These are phyloP conservation scores for Hansenula lynferdii DNA, from an alignment of 1,139 yeast genomes.

Conservation along the genomic window DNA sequence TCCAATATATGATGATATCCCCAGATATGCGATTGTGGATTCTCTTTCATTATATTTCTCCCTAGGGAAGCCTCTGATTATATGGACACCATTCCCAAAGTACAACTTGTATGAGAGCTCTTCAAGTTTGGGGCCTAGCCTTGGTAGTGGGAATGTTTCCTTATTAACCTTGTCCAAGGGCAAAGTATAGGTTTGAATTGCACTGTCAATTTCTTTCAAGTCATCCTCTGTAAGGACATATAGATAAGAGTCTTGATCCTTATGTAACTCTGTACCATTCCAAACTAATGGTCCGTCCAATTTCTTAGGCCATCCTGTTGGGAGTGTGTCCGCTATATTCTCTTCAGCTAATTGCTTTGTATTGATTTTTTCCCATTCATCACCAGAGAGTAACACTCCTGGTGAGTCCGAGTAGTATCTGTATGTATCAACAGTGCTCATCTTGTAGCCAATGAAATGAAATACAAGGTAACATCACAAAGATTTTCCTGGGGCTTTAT, in stretches of 20 bases:
- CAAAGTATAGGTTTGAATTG: neutral
- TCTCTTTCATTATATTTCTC: constrained; percentile 2
- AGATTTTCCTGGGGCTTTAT: no score
- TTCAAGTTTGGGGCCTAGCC: neutral
- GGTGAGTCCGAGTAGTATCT: constrained; percentile 6
- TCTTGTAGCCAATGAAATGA: neutral
- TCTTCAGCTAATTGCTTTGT: neutral
- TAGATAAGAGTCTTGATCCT: neutral
- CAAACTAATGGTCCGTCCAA: constrained; percentile 5
- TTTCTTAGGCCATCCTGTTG: constrained; percentile 5
- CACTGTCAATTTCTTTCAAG: constrained; percentile 3
- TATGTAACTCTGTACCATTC: constrained; percentile 1
- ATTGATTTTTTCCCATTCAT: constrained; percentile 5
- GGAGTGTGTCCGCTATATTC: neutral
- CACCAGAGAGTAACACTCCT: constrained; percentile 3
- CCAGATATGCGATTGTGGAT: constrained; percentile 2
- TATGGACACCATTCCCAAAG: constrained; percentile 5
- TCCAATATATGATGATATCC: constrained; percentile 5
- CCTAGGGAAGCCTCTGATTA: constrained; percentile 3
- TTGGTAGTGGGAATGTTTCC: constrained; percentile 3
- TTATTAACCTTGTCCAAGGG: neutral
- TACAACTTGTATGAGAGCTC: constrained; percentile 1
- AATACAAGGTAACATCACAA: neutral
- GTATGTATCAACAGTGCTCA: constrained; percentile 5
- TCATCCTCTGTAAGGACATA: neutral